phyloP scores from a whole-genome alignment of 108 stramenopile genomes.

The Skeletonema costatum region DNA sequence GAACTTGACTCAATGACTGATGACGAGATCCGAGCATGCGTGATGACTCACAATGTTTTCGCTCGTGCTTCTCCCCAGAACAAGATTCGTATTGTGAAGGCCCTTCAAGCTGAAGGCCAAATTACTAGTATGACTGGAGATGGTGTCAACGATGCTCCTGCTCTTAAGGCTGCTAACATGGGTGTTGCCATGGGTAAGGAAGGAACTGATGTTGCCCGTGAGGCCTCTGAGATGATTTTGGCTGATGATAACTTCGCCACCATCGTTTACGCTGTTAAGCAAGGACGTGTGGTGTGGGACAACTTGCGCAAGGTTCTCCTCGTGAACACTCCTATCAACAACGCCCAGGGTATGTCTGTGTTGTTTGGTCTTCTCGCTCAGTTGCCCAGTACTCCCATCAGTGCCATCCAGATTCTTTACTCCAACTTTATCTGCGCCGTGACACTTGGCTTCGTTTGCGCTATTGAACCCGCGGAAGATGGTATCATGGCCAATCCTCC shows the following conservation, averaged over 20 bases:
- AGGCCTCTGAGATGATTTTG: constrained; percentile 97
- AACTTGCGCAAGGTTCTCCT: constrained; percentile 85
- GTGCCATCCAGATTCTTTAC: constrained; percentile 82
- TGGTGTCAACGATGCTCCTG: constrained; percentile 99
- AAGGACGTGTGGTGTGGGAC: constrained; percentile 90
- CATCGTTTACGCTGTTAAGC: constrained; percentile 70
- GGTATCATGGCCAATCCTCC: constrained; percentile 82
- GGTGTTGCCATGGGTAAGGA: constrained; percentile 99
- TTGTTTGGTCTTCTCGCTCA: constrained; percentile 74
- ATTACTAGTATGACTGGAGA: constrained; percentile 98
- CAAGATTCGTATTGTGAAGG: constrained; percentile 92
- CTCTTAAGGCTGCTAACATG: constrained; percentile 97
- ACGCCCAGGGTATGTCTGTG: constrained; percentile 82
- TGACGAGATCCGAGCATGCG: constrained; percentile 63
- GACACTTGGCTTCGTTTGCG: constrained; percentile 84
- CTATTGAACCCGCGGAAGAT: constrained; percentile 88
- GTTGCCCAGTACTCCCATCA: constrained; percentile 64
- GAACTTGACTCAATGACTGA: constrained; percentile 79
- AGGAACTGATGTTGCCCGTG: constrained; percentile 96
- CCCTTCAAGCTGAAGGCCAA: constrained; percentile 90
- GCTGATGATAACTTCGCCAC: constrained; percentile 98
- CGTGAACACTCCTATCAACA: constrained; percentile 90
- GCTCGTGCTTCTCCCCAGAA: constrained; percentile 87
- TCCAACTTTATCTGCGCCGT: constrained; percentile 90
- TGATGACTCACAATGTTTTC: constrained; percentile 80